These are phyloP conservation scores for Daldinia sp. DNA, from an alignment of 2,329 filamentous ascomycete species.

Conservation along the genomic window DNA sequence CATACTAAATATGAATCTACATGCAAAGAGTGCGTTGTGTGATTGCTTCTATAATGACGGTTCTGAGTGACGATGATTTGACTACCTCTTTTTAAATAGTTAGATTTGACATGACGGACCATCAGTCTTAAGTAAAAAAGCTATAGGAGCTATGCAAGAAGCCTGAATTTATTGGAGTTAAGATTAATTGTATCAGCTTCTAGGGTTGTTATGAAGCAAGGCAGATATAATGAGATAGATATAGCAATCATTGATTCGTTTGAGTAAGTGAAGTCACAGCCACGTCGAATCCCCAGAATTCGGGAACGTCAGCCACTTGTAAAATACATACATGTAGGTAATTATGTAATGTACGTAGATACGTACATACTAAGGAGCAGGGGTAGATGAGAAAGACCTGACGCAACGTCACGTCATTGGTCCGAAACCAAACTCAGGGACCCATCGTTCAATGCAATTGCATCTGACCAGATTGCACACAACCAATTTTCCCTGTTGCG, in stretches of 20 bases:
- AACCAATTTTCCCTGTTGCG: constrained; percentile 35
- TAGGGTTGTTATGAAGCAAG: background rate
- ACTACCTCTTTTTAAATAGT: too few relatives aligned
- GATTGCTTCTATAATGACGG: too few relatives aligned
- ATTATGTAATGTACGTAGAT: background rate
- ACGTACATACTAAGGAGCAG: background rate
- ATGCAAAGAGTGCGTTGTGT: too few relatives aligned
- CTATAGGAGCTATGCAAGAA: too few relatives aligned
- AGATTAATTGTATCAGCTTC: too few relatives aligned
- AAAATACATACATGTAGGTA: background rate
- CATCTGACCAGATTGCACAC: constrained; percentile 46
- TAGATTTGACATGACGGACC: too few relatives aligned
- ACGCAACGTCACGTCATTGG: constrained; percentile 42
- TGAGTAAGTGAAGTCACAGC: background rate
- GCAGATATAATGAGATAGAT: background rate
- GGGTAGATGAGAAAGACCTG: constrained; percentile 5
- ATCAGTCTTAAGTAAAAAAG: too few relatives aligned
- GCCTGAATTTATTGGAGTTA: too few relatives aligned
- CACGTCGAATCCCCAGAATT: constrained; percentile 6
- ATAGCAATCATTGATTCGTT: background rate
- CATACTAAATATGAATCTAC: background rate
- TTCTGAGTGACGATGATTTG: too few relatives aligned
- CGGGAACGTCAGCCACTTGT: background rate
- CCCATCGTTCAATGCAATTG: constrained; percentile 30
- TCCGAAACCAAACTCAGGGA: constrained; percentile 17